Evolutionary conservation across 2,329 filamentous ascomycete genomes (phyloP).

Genomic region (Exophiala xenobiotica): DNA sequence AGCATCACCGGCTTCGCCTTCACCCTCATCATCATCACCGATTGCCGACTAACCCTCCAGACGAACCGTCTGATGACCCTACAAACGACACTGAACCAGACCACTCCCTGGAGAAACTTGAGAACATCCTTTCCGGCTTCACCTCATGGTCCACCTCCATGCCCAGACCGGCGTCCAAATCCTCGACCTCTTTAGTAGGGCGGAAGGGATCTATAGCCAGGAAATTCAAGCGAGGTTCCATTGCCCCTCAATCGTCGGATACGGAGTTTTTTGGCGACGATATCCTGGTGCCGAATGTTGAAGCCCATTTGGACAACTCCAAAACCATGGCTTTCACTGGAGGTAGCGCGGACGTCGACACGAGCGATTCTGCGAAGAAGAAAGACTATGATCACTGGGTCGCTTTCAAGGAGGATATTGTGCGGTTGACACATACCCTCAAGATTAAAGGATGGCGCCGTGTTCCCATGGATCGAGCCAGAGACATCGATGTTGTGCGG

Average conservation of each 20-base stretch:
- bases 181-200: conserved; percentile 34
- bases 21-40: conserved; percentile 38
- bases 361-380: conserved; percentile 51
- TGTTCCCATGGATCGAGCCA: conserved; percentile 56
- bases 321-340: conserved; percentile 78
- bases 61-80: conserved; percentile 8
- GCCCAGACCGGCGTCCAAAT: conserved; percentile 17
- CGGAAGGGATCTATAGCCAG: conserved; percentile 44
- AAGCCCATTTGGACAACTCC: conserved; percentile 82
- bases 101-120: conserved; percentile 74
- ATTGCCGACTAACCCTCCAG: conserved; percentile 27
- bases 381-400: conserved; percentile 77
- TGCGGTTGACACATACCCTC: conserved; percentile 84
- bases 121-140: conserved; percentile 62
- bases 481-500: conserved; percentile 47
- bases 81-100: conserved; percentile 11
- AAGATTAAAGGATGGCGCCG: conserved; percentile 88
- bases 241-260: conserved; percentile 67
- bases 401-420: conserved; percentile 87
- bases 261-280: conserved; percentile 74
- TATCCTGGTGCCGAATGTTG: conserved; percentile 84
- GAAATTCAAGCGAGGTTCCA: conserved; percentile 45
- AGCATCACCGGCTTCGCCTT: conserved; percentile 45
- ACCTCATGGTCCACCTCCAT: conserved; percentile 35
- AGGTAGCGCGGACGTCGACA: conserved; percentile 47